Base-by-base conservation (phyloP, 2,329 filamentous ascomycete genomes). In the Ascochyta viciae-villosae region DNA sequence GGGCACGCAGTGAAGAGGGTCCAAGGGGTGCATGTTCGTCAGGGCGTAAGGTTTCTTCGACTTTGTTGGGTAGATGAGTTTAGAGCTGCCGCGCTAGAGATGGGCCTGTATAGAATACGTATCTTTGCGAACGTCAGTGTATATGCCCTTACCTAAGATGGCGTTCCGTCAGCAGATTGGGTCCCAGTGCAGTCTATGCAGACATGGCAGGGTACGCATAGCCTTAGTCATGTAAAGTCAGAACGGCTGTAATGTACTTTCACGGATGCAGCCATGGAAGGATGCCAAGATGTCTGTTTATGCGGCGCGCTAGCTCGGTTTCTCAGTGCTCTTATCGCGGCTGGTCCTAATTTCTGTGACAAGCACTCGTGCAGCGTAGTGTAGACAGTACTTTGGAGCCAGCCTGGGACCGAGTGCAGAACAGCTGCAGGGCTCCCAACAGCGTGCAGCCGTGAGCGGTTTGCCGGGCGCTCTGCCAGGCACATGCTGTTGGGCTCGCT, bases 261-360 rank as follows among this genome's bases (percentile, higher is more conserved):
- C 19, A 31, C 27, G 10, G 27, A 29, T 3, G 8, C 10, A 9
- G 27, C 27, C 9, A 9, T 29, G 27, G 27, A 9, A 9, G 27
- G 27, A 12, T 9, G 27, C 27, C 27, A 29, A 31, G 12, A 31
- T 4, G 9, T 13, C 29, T 10, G 12, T 12, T 29, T 3, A 29
- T 29, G 27, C 29, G 29, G 29, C 29, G 29, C 12, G 9, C 35
- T 43, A 29, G 41, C 35, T 31, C 7, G 24, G 13, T 34, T 39
- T 19, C 19, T 26, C 29, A 13, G 41, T 49, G 53, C 49, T 57
- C 54, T 57, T 57, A 57, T 57, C 54, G 54, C 54, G 54, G 50
- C 49, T 50, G 49, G 43, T 35, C 16, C 39, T 45, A 46, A 50
- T 50, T 51, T 27, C 41, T 16, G 47, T 47, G 53, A 50, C 41